Conservation (phyloP, 2,329 filamentous ascomycete genomes). For the Trichoderma oligosporum region DNA sequence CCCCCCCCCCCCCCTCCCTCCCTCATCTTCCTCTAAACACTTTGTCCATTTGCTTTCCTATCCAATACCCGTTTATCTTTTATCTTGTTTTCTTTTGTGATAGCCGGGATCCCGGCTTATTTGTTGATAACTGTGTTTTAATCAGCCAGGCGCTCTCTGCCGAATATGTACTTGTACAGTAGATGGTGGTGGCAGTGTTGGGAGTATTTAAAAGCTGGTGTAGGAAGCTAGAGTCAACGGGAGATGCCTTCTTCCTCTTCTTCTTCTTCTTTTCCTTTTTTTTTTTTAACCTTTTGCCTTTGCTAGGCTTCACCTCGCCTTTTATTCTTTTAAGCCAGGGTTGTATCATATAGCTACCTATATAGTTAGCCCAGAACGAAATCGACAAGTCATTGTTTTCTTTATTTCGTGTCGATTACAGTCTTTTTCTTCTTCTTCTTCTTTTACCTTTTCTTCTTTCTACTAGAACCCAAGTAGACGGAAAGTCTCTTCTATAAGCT, state of each 20-base stretch:
- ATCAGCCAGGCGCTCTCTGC: neutral
- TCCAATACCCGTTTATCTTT: no score
- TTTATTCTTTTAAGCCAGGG: conserved; percentile 4
- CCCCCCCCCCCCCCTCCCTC: conserved; percentile 15
- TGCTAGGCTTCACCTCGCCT: conserved; percentile 24
- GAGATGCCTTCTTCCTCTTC: neutral
- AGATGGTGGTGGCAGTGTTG: neutral
- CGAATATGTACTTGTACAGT: neutral
- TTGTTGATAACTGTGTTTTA: neutral
- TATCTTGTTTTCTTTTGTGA: neutral
- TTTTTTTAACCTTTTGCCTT: conserved; percentile 15
- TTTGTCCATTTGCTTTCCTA: neutral
- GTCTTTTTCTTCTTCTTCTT: neutral
- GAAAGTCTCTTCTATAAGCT: no score
- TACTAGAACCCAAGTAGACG: no score
- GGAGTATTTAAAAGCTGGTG: neutral
- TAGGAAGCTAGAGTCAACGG: neutral
- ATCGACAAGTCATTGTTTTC: neutral
- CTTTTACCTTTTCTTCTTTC: no score
- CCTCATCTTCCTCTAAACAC: neutral
- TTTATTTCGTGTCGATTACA: neutral
- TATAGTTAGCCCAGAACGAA: conserved; percentile 5
- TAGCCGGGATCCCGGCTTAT: no score
- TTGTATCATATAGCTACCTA: conserved; percentile 8
- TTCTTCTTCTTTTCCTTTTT: neutral